phyloP scores from a whole-genome alignment of 1,284 basidiomycete genomes.

The Cryptococcus sp. region DNA sequence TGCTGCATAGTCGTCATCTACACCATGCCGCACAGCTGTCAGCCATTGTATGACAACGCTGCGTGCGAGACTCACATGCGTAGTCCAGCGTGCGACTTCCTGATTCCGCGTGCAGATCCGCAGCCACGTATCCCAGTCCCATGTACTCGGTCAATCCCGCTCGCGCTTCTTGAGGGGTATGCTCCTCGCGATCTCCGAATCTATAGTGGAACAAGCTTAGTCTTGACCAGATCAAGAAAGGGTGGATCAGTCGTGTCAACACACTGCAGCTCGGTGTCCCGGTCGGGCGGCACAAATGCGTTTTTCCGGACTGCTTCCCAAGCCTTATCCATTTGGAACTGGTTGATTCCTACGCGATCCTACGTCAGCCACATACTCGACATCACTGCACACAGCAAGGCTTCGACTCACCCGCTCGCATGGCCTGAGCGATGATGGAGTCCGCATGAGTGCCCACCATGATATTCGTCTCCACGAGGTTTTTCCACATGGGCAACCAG shows the following conservation, averaged over 20 bases:
- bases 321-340: slow-evolving; percentile 66
- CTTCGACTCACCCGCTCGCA: slow-evolving; percentile 54
- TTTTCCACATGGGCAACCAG: slow-evolving; percentile 90
- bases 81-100: slow-evolving; percentile 76
- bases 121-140: slow-evolving; percentile 72
- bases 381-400: background rate
- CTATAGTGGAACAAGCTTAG: background rate
- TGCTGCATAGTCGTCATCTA: slow-evolving; percentile 77
- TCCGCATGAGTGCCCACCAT: slow-evolving; percentile 77
- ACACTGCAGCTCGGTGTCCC: slow-evolving; percentile 64
- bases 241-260: slow-evolving; percentile 18
- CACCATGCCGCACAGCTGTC: background rate
- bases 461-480: slow-evolving; percentile 64
- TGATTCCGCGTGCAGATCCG: slow-evolving; percentile 75
- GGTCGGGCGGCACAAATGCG: slow-evolving; percentile 61
- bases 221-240: too few species aligned
- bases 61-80: slow-evolving; percentile 60
- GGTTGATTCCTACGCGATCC: slow-evolving; percentile 43
- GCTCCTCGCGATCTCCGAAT: slow-evolving; percentile 74
- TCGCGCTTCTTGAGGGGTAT: slow-evolving; percentile 77
- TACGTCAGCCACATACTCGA: slow-evolving; percentile 41
- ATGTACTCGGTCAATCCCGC: slow-evolving; percentile 73
- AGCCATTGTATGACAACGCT: too few species aligned
- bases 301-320: slow-evolving; percentile 77
- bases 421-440: slow-evolving; percentile 75